Evolutionary conservation across 306 rosid genomes (phyloP), one percentile per base, ranked within the genome.

Genomic region (Delonix regia): DNA sequence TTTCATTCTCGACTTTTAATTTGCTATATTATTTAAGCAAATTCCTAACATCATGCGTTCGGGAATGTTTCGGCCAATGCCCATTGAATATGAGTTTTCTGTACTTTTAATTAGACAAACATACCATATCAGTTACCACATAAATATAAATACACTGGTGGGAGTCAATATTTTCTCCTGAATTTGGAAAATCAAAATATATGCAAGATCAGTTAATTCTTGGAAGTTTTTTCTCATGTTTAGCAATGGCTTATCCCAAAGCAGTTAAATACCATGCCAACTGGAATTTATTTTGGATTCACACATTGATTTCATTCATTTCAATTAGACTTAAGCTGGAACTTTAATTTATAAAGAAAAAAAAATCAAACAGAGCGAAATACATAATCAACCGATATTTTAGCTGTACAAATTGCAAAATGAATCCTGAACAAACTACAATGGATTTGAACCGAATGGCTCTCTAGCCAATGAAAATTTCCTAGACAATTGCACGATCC

Each of bases 401-500:
- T 2, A 33, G 25, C 68, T 34, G 69, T 62, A 34, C 24, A 33
- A 61, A 61, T 61, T 61, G 33, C 42, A 63, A 34, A 18, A 34
- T 9, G 14, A 36, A 18, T 2, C 28, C 48, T 64, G 24, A 36
- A 16, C 49, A n/a, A 4, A 34, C 28, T 11, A 38, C 30, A n/a
- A 3, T n/a, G 48, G 69, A 15, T 5, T 62, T 34, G 69, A 18
- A 62, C 33, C 25, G 18, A 62, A 18, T 34, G 41, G 36, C 65
- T 81, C 39, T 65, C n/a, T n/a, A n/a, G n/a, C n/a, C n/a, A n/a
- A n/a, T n/a, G n/a, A 84, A 64, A 57, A 71, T 30, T 65, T 57
- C 84, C 82, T 75, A 84, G 69, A 60, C 21, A 34, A 36, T 52
- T 83, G 63, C 74, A 24, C 15, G 41, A 36, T 69, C 62, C 79